phyloP scores from a whole-genome alignment of 1,139 yeast genomes.

The Kodamaea arcana region DNA sequence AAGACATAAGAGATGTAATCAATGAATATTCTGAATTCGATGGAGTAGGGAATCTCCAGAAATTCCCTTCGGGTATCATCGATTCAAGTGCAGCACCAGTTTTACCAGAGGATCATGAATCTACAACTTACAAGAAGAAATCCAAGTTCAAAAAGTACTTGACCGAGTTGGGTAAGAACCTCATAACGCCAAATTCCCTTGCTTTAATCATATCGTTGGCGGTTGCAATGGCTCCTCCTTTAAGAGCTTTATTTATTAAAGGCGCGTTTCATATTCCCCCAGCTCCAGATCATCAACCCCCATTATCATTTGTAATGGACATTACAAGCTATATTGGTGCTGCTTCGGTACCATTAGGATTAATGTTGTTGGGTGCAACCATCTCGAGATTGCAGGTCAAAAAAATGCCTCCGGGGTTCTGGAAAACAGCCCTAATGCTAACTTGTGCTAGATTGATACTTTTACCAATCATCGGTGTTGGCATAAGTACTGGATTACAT shows the following conservation, averaged over 20 bases:
- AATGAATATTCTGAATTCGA: slow-evolving; percentile 56
- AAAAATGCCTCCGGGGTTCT: slow-evolving; percentile 62
- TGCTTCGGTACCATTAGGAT: slow-evolving; percentile 86
- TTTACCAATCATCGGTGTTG: slow-evolving; percentile 45
- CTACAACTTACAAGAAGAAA: slow-evolving; percentile 1
- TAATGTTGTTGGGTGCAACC: slow-evolving; percentile 79
- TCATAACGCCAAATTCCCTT: slow-evolving; percentile 66
- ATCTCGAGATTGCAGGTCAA: slow-evolving; percentile 65
- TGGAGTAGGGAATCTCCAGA: slow-evolving; percentile 26
- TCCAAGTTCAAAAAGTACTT: slow-evolving; percentile 10
- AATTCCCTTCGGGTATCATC: slow-evolving; percentile 10
- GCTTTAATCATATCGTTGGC: slow-evolving; percentile 59
- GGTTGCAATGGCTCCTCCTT: slow-evolving; percentile 81
- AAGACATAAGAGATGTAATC: slow-evolving; percentile 54
- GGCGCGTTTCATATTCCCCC: slow-evolving; percentile 32
- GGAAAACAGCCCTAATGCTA: slow-evolving; percentile 52
- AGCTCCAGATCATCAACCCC: slow-evolving; percentile 85
- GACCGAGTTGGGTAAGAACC: slow-evolving; percentile 41
- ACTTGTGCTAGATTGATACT: slow-evolving; percentile 32
- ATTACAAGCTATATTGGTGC: slow-evolving; percentile 73
- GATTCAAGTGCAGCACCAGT: slow-evolving; percentile 12
- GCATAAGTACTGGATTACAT: slow-evolving; percentile 39
- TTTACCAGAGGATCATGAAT: slow-evolving; percentile 6
- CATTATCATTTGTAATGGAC: slow-evolving; percentile 80
- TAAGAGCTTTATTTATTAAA: slow-evolving; percentile 70